Percentiles rank a stretch among this genome's conserved stretches.
Conservation (phyloP, 495 filamentous ascomycete genomes). For the Talaromyces liani region DNA sequence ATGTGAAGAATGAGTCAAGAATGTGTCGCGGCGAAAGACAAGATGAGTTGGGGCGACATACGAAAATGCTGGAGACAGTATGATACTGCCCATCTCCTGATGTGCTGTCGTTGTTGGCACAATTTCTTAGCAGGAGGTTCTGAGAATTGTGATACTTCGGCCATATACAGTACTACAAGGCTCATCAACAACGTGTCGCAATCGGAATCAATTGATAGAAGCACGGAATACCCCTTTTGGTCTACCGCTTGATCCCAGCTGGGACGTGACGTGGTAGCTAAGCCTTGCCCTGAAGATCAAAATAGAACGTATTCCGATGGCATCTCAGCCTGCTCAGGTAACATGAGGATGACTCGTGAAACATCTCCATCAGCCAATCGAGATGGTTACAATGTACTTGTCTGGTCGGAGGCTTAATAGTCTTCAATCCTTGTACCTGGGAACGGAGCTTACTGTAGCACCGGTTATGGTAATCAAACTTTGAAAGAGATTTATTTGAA, state of each 20-base stretch:
- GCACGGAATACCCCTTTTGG: background rate
- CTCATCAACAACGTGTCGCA: background rate
- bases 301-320: background rate
- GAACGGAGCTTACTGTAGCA: background rate
- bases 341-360: background rate
- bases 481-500: background rate
- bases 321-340: background rate
- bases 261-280: background rate
- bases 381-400: background rate
- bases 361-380: background rate
- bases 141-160: background rate
- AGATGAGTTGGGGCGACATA: background rate
- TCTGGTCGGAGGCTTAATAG: background rate
- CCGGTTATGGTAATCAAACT: background rate
- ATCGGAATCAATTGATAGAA: background rate
- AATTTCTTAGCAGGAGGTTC: background rate
- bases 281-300: background rate
- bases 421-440: background rate
- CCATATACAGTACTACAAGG: background rate
- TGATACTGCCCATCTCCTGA: too few species aligned
- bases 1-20: background rate
- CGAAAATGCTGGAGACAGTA: background rate
- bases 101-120: too few species aligned
- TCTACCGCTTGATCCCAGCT: background rate
- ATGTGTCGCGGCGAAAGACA: background rate